A percentile compares a stretch with the other conserved stretches of the same genome.
These are phyloP conservation scores for Chlamydomonas asymmetrica DNA, from an alignment of 139 green algal species.

Conservation along the genomic window DNA sequence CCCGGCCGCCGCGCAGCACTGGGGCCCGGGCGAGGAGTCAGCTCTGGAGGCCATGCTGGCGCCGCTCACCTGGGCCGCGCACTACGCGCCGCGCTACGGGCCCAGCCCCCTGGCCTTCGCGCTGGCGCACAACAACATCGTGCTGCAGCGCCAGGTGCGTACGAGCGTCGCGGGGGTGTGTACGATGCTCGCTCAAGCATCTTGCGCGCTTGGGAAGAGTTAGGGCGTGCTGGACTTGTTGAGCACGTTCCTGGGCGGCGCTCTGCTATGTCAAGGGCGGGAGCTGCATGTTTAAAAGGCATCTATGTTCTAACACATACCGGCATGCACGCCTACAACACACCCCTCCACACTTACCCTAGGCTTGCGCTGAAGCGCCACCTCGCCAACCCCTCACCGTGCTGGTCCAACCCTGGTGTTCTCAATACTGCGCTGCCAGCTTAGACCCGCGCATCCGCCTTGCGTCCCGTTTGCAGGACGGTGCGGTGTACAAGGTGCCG, in stretches of 20 bases:
- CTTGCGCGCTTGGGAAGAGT: not conserved
- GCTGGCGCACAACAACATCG: conserved; percentile 7
- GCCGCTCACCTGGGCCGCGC: conserved; percentile 8
- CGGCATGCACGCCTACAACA: no score
- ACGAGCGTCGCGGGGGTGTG: not conserved
- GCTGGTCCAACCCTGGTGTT: not conserved
- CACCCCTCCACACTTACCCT: no score
- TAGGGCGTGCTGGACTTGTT: not conserved
- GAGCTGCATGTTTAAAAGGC: not conserved
- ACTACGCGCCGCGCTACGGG: conserved; percentile 15
- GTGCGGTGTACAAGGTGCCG: not conserved
- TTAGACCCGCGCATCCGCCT: no score
- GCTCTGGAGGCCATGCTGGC: conserved; percentile 6
- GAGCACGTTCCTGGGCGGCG: no score
- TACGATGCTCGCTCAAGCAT: not conserved
- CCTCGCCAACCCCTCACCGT: not conserved
- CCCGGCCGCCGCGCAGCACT: no score
- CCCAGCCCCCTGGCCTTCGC: conserved; percentile 6
- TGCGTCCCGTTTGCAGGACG: conserved; percentile 1
- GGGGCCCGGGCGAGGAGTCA: conserved; percentile 10
- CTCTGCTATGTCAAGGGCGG: not conserved
- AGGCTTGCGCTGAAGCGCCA: not conserved
- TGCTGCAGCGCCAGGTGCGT: conserved; percentile 14
- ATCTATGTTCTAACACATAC: no score
- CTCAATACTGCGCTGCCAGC: no score